Percentiles rank a stretch among this genome's conserved stretches.
phyloP scores from a whole-genome alignment of 1,284 basidiomycete species.

The Apiotrichum domesticum region DNA sequence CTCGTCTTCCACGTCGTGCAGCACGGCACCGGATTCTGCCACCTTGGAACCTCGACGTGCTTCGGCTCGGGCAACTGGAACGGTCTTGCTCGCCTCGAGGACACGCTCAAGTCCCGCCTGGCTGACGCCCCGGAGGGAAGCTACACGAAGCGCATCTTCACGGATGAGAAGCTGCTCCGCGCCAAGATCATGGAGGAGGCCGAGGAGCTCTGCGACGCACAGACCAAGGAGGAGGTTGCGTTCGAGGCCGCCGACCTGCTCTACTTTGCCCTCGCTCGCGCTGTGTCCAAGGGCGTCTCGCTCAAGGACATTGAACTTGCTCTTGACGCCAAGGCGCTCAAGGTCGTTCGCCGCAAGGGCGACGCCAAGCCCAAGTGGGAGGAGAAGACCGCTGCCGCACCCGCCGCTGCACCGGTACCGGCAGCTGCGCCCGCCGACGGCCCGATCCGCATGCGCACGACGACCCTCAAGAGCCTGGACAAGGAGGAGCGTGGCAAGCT shows the following conservation, averaged over 20 bases:
- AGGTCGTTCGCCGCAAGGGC: constrained; percentile 80
- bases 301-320: constrained; percentile 80
- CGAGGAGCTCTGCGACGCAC: constrained; percentile 84
- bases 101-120: constrained; percentile 68
- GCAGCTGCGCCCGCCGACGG: constrained; percentile 39
- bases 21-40: constrained; percentile 88
- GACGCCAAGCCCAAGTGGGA: constrained; percentile 88
- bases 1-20: constrained; percentile 90
- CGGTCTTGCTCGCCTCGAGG: constrained; percentile 78
- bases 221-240: constrained; percentile 75
- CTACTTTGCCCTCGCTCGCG: constrained; percentile 89
- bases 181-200: constrained; percentile 99
- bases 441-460: constrained; percentile 68
- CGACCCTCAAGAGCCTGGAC: constrained; percentile 56
- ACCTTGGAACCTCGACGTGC: constrained; percentile 77
- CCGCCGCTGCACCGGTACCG: constrained; percentile 24
- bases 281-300: constrained; percentile 74
- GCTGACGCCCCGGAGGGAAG: constrained; percentile 77
- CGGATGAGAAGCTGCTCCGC: constrained; percentile 69
- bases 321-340: constrained; percentile 79
- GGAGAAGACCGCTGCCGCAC: constrained; percentile 37
- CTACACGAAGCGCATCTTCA: constrained; percentile 86
- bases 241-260: constrained; percentile 94
- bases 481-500: constrained; percentile 60
- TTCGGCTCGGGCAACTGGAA: constrained; percentile 56